Percentiles rank a stretch among this genome's conserved stretches.
phyloP scores from a whole-genome alignment of 23 red algal genomes.

The Cyanidioschyzon merolae region DNA sequence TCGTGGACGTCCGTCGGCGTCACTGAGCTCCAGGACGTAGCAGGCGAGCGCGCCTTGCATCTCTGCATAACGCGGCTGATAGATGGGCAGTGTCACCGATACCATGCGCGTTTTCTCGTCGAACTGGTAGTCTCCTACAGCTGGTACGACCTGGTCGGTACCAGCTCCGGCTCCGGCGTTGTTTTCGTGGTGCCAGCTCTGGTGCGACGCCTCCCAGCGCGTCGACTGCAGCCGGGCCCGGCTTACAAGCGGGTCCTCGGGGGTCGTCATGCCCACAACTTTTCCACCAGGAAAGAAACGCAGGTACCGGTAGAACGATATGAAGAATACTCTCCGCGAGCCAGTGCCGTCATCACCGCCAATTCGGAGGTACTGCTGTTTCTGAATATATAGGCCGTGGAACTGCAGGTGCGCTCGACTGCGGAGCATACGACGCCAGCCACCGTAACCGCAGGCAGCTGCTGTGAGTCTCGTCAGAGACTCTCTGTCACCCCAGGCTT shows the following conservation, averaged over 20 bases:
- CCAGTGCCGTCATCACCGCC: constrained; percentile 11
- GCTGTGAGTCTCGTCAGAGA: background rate
- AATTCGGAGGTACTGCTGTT: background rate
- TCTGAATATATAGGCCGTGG: constrained; percentile 13
- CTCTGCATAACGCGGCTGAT: background rate
- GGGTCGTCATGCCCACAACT: constrained; percentile 7
- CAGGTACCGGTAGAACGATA: constrained; percentile 16
- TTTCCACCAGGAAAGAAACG: constrained; percentile 4
- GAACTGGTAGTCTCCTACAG: background rate
- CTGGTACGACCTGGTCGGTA: background rate
- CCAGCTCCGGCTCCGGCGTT: background rate
- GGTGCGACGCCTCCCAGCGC: background rate
- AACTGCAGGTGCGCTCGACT: background rate
- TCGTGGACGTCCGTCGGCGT: background rate
- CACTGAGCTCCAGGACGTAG: background rate
- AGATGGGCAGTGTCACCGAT: background rate
- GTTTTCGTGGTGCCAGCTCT: background rate
- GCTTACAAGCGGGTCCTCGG: constrained; percentile 1
- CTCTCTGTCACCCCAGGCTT: background rate
- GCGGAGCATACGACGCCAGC: constrained; percentile 1
- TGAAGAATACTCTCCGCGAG: background rate
- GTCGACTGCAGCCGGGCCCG: constrained; percentile 6
- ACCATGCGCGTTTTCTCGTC: background rate
- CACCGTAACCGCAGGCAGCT: background rate
- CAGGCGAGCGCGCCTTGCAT: background rate